Evolutionary conservation across 306 rosid genomes (phyloP), one percentile per base, ranked within the genome.

Genomic region (Prunus dulcis): DNA sequence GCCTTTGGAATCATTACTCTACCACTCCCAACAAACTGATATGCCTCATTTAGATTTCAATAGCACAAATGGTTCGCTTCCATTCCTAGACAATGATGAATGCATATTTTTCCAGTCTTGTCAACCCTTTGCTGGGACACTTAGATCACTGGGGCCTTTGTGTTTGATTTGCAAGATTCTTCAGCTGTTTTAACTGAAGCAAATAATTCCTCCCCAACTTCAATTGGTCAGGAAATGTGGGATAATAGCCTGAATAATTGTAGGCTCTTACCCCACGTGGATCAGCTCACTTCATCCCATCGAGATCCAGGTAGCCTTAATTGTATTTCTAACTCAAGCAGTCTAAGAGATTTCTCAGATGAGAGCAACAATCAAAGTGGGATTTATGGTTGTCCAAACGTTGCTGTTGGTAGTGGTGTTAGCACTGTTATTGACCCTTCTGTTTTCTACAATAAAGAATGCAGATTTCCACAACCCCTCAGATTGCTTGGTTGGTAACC

Each of bases 291-390:
- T 50, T 57, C 88, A 0, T 41, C 82, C 71, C 97, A 84, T 38
- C 89, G 82, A 47, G 89, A 83, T 32, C 20, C 81, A 9, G 75
- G 80, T 22, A 81, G 81, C 69, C 58, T 82, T 55, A 91, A 82
- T 45, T 87, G 79, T 73, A 12, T 86, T 22, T 74, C 90, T 38
- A 78, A 84, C 64, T 82, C 93, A 18, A 84, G 81, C 79, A 86
- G 70, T 79, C 62, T 83, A 77, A 89, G 79, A 84, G 98, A 89
- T 74, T 76, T 88, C 72, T 89, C 98, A 13, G 90, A 89, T 64
- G 96, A 88, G 86, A 93, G 92, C 92, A 91, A 89, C 75, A 91
- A 87, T 62, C 97, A 91, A 76, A 89, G 96, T 79, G 98, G 96
- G 84, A 84, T 88, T 69, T 91, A 83, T 25, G 73, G 80, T 28